phyloP scores from a whole-genome alignment of 192 early-diverging fungal species.

The Coemansia reversa region DNA sequence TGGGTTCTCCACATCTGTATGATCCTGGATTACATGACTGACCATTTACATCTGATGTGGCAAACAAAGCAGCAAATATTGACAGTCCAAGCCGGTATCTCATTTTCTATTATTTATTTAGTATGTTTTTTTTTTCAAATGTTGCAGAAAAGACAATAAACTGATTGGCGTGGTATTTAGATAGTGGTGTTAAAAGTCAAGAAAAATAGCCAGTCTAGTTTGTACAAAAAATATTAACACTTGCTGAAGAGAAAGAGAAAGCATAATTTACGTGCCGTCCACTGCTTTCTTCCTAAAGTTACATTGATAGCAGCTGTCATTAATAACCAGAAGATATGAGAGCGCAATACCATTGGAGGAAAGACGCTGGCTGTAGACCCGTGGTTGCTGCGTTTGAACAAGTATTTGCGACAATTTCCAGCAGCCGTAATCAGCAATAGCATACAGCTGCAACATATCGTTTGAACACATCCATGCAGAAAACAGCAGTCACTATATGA shows the following conservation, averaged over 20 bases:
- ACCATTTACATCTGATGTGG: neutral
- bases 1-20: conserved; percentile 33
- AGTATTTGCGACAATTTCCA: conserved; percentile 19
- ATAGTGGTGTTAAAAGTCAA: neutral
- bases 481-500: conserved; percentile 5
- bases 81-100: conserved; percentile 5
- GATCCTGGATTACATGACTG: conserved; percentile 33
- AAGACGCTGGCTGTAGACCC: neutral
- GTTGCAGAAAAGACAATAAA: neutral
- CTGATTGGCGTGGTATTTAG: neutral
- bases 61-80: neutral
- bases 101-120: conserved; percentile 3
- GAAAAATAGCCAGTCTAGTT: neutral
- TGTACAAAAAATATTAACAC: neutral
- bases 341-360: neutral
- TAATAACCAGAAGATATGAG: neutral
- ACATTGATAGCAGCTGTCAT: neutral
- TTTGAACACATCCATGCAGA: neutral
- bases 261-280: neutral
- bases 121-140: neutral
- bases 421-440: conserved; percentile 29
- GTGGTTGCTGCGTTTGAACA: neutral
- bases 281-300: neutral
- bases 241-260: neutral
- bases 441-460: neutral